phyloP scores from a whole-genome alignment of 495 filamentous ascomycete genomes.

The Hypoxylon perforatum region DNA sequence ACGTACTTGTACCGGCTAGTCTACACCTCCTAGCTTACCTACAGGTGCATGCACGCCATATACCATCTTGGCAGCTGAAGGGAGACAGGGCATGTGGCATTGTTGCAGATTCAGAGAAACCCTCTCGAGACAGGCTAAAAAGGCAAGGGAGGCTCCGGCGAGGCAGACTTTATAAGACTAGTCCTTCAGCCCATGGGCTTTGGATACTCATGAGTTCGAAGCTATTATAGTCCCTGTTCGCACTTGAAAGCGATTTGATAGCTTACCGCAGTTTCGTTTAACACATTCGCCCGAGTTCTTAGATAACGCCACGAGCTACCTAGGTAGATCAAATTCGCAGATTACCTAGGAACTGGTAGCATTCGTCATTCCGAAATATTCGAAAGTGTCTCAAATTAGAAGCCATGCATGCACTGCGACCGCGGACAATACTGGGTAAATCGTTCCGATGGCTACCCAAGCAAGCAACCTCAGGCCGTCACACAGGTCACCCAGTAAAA shows the following conservation, averaged over 20 bases:
- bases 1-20: background rate
- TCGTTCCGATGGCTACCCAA: no score
- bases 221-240: background rate
- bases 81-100: conserved; percentile 1
- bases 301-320: no score
- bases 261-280: no score
- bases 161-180: conserved; percentile 28
- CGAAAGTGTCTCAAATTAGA: background rate
- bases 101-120: conserved; percentile 9
- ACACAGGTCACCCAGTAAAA: no score
- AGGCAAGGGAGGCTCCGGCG: conserved; percentile 2
- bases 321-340: no score
- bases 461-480: no score
- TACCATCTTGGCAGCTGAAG: conserved; percentile 19
- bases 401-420: no score
- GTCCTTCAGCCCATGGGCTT: conserved; percentile 1
- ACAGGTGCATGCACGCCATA: conserved; percentile 16
- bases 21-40: conserved; percentile 11
- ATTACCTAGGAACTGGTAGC: no score
- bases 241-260: background rate
- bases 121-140: background rate
- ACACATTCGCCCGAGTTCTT: no score
- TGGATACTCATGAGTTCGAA: background rate
- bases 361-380: no score
- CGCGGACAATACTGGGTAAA: no score